Conservation (phyloP, 2,329 filamentous ascomycete genomes). For the Chrysoporthe cubensis region DNA sequence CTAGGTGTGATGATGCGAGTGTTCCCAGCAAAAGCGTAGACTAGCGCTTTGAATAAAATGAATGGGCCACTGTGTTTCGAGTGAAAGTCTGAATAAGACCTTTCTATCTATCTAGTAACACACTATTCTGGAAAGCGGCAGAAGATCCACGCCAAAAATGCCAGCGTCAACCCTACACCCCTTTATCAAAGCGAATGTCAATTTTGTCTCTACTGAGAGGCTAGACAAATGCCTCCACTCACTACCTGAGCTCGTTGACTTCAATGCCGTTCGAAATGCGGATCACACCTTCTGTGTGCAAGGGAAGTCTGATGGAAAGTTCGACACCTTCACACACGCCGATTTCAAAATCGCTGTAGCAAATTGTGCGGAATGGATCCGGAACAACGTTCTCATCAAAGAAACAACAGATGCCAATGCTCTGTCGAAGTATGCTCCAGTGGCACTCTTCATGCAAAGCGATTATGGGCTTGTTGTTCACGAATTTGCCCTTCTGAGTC, state of each 20-base stretch:
- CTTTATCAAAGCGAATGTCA: neutral
- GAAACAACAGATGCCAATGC: neutral
- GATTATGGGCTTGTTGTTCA: conserved; percentile 1
- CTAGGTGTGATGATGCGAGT: too few relatives aligned
- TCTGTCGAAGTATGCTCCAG: neutral
- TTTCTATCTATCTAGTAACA: too few relatives aligned
- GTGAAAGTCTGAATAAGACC: too few relatives aligned
- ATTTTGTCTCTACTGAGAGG: neutral
- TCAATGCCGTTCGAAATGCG: conserved; percentile 3
- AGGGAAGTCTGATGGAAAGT: neutral
- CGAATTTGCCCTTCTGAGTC: conserved; percentile 1
- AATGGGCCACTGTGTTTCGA: too few relatives aligned
- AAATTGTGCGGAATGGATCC: neutral
- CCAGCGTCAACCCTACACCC: neutral
- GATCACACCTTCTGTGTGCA: conserved; percentile 6
- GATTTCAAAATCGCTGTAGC: neutral
- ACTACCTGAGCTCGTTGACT: conserved; percentile 7
- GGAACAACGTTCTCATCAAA: neutral
- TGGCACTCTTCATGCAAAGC: conserved; percentile 9
- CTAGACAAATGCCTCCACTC: neutral
- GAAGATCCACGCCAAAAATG: too few relatives aligned
- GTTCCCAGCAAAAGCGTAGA: too few relatives aligned
- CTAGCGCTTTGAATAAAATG: too few relatives aligned
- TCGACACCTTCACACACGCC: neutral
- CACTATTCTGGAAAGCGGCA: too few relatives aligned